Conservation (phyloP, 306 rosid species). For the Crataegus laevigata region DNA sequence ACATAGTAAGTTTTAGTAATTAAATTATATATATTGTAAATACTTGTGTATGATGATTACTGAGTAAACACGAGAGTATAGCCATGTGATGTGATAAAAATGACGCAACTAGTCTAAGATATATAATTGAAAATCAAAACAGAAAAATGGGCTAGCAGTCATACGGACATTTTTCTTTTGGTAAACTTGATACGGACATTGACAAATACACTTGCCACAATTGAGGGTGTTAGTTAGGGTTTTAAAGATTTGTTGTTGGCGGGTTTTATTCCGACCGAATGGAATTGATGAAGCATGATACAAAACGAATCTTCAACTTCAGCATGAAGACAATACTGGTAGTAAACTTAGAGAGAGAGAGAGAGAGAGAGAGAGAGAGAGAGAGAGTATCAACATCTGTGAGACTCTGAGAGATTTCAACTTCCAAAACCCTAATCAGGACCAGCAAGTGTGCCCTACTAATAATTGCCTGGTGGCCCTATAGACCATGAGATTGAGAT, state of each 20-base stretch:
- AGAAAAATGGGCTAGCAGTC: background rate
- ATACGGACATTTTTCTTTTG: too few relatives aligned
- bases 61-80: too few relatives aligned
- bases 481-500: conserved; percentile 39
- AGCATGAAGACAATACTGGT: conserved; percentile 14
- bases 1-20: background rate
- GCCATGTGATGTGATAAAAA: too few relatives aligned
- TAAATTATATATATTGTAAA: too few relatives aligned
- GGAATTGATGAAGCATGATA: conserved; percentile 33
- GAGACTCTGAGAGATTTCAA: background rate
- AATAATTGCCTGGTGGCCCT: conserved; percentile 44
- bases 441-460: conserved; percentile 52
- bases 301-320: conserved; percentile 28
- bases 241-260: conserved; percentile 29
- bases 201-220: background rate
- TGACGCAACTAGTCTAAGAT: background rate
- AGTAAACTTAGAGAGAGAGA: background rate
- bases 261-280: conserved; percentile 73
- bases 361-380: background rate
- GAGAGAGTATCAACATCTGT: background rate
- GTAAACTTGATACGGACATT: background rate
- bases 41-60: background rate
- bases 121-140: background rate
- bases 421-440: conserved; percentile 31
- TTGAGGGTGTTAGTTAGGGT: conserved; percentile 11